Evolutionary conservation across 371 early-diverging fungal species (phyloP), one percentile per base, ranked within the genome.

Genomic region (Smittium culicis): DNA sequence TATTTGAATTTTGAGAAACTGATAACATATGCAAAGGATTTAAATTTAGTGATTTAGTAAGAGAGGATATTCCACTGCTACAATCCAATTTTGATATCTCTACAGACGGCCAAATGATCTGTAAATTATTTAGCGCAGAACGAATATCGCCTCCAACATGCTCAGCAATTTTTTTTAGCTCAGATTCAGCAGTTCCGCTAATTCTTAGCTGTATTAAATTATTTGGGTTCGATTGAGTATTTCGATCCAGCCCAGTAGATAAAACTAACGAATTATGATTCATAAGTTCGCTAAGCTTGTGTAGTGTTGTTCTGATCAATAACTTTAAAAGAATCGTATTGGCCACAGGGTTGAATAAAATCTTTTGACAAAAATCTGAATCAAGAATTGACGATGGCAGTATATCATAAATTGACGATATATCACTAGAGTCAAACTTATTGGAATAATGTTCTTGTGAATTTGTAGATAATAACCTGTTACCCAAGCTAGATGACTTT

Each of bases 141-240:
- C 79, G 70, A 57, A 78, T 55, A 56, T 78, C 79, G 35, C 79
- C 79, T 28, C 69, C 64, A 54, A 72, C 68, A 54, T 69, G 68
- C 0, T 55, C 32, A 11, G 72, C 57, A 2, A 66, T 57, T 2
- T 27, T 24, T 14, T 33, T 45, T 57, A 66, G 66, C 5, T 55
- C 28, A 31, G 27, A 11, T 25, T 35, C 34, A 55, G 28, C 64
- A n/a, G 1, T 34, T 32, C 32, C 45, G 34, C 29, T 34, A 27
- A 65, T n/a, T 32, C 17, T 35, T 20, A 54, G 20, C 20, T 45
- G 45, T 11, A 45, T 45, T 11, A 20, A 45, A 45, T 20, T 45
- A 45, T 5, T 5, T 11, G 45, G 20, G 45, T 45, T 45, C 11
- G 45, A 5, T 11, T 45, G 11, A 45, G 45, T 20, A 20, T 20